Base-by-base conservation (phyloP, 2,329 filamentous ascomycete genomes). In the Trichothecium roseum region DNA sequence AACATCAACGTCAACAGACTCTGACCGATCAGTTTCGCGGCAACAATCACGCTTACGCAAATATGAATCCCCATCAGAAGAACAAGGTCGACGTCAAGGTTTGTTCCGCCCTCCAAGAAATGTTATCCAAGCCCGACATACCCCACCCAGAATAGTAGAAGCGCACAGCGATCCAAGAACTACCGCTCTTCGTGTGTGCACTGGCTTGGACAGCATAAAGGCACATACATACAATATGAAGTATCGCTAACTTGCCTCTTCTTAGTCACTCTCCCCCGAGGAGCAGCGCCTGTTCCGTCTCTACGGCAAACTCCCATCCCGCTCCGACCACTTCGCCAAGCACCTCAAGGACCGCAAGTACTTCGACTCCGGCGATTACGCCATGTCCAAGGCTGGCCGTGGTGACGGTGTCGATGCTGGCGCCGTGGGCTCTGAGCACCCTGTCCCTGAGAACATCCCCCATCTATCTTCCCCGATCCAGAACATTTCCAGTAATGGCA, bases 341-440 rank as follows among this genome's bases (percentile, higher is more conserved):
- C 94, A 96, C 59, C 77, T 96, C 57, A 95, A 95, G 74, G 91
- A 96, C 62, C 88, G 91, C 69, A 98, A 94, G 68, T 95, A 94
- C 68, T 95, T 95, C 63, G 87, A 95, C 68, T 91, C 84, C 41
- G 88, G 87, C 54, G 87, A 95, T 67, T 95, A 94, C 54, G 88
- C 88, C 54, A 84, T 94, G 66, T 89, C 84, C 62, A 94, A 95
- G 69, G 91, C 91, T 40, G 91, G 91, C 63, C 96, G 96, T 68
- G 87, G 86, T 59, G 84, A 88, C 54, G 84, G 91, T 55, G 83
- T 91, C 53, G 89, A 93, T 55, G 85, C 94, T 41, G 94, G 89
- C 55, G 82, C 82, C 53, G 85, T 98, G 53, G 91, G 91, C 52
- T 88, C 85, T 52, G 82, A 94, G 64, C 91, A 98, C 61, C 91